Base-by-base conservation (phyloP, 23 red algal species). In the Cyanidiococcus yangmingshanensis region DNA sequence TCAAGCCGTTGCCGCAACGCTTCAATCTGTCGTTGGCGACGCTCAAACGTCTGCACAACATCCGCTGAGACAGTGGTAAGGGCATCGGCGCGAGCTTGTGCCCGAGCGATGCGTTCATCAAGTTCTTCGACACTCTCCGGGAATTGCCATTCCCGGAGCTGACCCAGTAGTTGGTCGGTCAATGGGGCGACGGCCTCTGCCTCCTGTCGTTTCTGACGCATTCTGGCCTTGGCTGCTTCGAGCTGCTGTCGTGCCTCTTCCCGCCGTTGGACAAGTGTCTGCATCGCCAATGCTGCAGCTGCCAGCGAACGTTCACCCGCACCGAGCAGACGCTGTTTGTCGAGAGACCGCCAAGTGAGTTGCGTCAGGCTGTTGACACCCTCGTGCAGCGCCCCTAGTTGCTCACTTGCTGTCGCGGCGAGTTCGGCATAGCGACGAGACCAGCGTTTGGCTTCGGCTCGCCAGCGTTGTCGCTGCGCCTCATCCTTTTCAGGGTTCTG, bases 21-120 rank as follows among this genome's bases (percentile, higher is more conserved):
- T 12, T 76, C 74, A 79, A 95, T 95, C 57, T 89, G 75, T 36
- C 67, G 37, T 58, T 82, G 38, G n/a, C 85, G 90, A 7, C 59
- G 51, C 84, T 95, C 82, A 83, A 77, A 95, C 54, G 39, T 57
- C 36, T 75, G 36, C 54, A 95, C 75, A 1, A 86, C 76, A 0
- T 80, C 41, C 32, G 75, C 27, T 2, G 79, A 81, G 2, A 76
- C 77, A n/a, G 31, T 82, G 58, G 58, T 79, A 21, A 95, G 37
- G 24, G 82, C 76, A 25, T 82, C 50, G 38, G 74, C 83, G 74
- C 85, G 68, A 39, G 82, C 81, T 31, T 82, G 77, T 59, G 58
- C 57, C 1, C 75, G 39, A 17, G 68, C 80, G 76, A 95, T 95
- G 58, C 51, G 74, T 74, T 85, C 85, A 40, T 85, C 80, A 26